Evolutionary conservation across 2,329 filamentous ascomycete genomes (phyloP), one percentile per base, ranked within the genome.

Genomic region (Sporothrix globosa): DNA sequence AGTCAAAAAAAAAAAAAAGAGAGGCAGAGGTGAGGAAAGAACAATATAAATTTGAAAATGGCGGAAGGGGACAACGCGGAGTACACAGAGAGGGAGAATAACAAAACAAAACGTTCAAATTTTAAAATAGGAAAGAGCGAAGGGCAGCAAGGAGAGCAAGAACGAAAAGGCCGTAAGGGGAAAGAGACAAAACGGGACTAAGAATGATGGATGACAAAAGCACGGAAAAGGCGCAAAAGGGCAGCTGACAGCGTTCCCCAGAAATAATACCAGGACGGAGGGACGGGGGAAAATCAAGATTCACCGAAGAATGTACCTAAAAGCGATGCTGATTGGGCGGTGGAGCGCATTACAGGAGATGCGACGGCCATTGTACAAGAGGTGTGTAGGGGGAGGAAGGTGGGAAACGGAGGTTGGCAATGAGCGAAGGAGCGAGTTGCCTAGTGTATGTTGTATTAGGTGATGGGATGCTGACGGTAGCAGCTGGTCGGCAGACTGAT

Each of bases 291-390:
- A 39, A 46, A 46, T 5, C 13, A 63, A 63, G n/a, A 13, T 63
- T 46, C 56, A 44, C 56, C n/a, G 39, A 21, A 65, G 70, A 68
- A 73, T 73, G 76, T 78, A 79, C 78, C 78, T 78, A 75, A 72
- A 68, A 75, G 73, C 63, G 75, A 73, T 34, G 67, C 21, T 66
- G 77, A 71, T 74, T 77, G 77, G 72, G 76, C 73, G 69, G 76
- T 73, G 58, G 77, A 75, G 71, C 76, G 74, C 72, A 75, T 74
- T 63, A 77, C 72, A 72, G 76, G 70, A 67, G 69, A 72, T 61
- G 77, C 77, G 71, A 75, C 75, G 13, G 77, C 77, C 77, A 79
- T 79, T 69, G 69, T 74, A 24, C 53, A 69, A 69, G 50, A 44
- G 17, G 27, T 4, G 27, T 44, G 10, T 44, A 44, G 21, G 30